Base-by-base conservation (phyloP, 140 eudicot genomes). In the Erigeron philadelphicus region DNA sequence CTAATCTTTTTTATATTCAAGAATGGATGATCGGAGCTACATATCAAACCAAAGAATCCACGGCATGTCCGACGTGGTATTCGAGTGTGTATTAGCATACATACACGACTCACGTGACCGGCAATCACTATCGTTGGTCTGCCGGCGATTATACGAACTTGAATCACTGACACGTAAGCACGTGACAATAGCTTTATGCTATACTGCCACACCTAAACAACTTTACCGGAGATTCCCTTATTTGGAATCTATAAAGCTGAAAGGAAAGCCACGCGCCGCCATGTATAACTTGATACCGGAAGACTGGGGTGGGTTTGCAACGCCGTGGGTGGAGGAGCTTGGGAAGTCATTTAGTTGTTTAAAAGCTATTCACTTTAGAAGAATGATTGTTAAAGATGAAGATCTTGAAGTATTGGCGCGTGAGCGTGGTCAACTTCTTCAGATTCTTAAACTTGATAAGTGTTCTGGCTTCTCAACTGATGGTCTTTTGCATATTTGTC, bases 251-350 rank as follows among this genome's bases (percentile, higher is more conserved):
- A 53, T 92, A 59, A 80, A 81, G 58, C 81, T 92, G 6, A 92
- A 88, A 64, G 98, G 95, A 1, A 88, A 88, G 78, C 98, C 98
- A 54, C 87, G 98, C 40, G 98, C 98, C 40, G 93, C 96, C 25
- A 88, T 88, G 98, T 92, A 84, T 47, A 84, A 88, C 41, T 64
- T 88, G 82, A 88, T 92, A 8, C 98, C 98, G 7, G 98, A 92
- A 12, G 94, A 86, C 25, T 92, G 98, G 98, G 98, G 98, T 10
- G 98, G 98, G 6, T 84, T 84, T 38, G 96, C 76, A 3, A 78
- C 72, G 18, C 93, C 96, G 4, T 92, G 98, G 98, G 90, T 86
- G 47, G 82, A 73, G 52, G 89, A 80, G 67, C 76, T 92, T 5
- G 70, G 70, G 6, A 72, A 59, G 67, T 76, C 89, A 4, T 88